phyloP scores from a whole-genome alignment of 208 protist genomes.

The Trypanosoma platydactyli region DNA sequence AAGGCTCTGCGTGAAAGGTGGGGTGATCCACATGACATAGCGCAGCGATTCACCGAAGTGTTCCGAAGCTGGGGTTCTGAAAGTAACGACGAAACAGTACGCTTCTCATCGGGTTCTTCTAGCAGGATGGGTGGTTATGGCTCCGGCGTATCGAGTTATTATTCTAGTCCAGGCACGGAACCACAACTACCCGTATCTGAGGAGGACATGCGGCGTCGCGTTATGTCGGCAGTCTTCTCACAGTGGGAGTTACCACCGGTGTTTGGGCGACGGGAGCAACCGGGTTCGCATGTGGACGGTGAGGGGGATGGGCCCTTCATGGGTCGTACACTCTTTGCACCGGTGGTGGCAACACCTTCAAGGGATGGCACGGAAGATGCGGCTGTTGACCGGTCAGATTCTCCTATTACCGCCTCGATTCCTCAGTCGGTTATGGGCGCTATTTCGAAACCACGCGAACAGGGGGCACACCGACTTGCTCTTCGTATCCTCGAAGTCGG shows the following conservation, averaged over 20 bases:
- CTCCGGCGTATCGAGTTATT: background rate
- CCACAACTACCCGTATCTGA: slow-evolving; percentile 2
- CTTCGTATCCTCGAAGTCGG: background rate
- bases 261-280: background rate
- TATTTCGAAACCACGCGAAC: background rate
- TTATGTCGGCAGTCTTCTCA: slow-evolving; percentile 21
- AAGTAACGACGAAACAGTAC: background rate
- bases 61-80: background rate
- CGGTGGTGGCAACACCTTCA: too few species aligned
- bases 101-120: background rate
- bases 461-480: slow-evolving; percentile 1
- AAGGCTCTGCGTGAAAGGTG: background rate
- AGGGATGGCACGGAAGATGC: too few species aligned
- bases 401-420: background rate
- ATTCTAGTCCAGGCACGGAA: background rate
- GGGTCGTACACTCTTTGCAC: too few species aligned
- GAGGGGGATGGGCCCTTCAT: too few species aligned
- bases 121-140: background rate
- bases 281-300: too few species aligned
- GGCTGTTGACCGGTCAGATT: background rate
- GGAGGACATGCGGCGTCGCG: slow-evolving; percentile 14
- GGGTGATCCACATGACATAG: background rate
- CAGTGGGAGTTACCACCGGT: slow-evolving; percentile 44
- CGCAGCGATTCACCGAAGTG: background rate
- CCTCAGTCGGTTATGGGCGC: background rate